Evolutionary conservation across 108 stramenopile genomes (phyloP).

Genomic region (Cyclotella sp.): DNA sequence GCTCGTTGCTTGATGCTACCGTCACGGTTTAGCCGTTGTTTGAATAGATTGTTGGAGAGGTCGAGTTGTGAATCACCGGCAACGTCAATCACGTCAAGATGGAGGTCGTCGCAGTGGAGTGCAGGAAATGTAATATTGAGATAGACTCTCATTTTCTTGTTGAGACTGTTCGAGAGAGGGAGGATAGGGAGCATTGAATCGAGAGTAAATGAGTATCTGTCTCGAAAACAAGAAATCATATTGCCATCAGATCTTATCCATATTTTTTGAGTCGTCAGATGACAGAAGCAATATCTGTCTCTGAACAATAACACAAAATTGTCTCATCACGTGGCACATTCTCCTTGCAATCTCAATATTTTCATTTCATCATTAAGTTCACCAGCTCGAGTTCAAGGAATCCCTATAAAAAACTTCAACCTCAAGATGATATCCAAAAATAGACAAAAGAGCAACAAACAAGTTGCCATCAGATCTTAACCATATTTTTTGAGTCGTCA

Average conservation of each 20-base stretch:
- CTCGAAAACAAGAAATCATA: neutral
- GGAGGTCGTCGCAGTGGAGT: conserved; percentile 93
- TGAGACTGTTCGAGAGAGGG: conserved; percentile 48
- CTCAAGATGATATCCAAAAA: too few species aligned
- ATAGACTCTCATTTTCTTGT: conserved; percentile 89
- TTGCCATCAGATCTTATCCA: conserved; percentile 34
- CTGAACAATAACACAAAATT: conserved; percentile 19
- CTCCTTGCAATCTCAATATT: neutral
- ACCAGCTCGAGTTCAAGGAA: too few species aligned
- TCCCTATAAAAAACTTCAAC: too few species aligned
- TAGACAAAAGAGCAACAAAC: neutral
- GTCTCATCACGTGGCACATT: conserved; percentile 7
- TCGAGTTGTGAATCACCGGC: conserved; percentile 97
- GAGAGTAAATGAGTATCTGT: neutral
- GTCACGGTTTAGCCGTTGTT: conserved; percentile 56
- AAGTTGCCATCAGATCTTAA: conserved; percentile 26
- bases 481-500: conserved; percentile 29
- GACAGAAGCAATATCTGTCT: conserved; percentile 27
- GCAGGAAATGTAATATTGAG: conserved; percentile 97
- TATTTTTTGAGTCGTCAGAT: conserved; percentile 18
- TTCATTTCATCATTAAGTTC: too few species aligned
- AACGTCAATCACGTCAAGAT: conserved; percentile 98
- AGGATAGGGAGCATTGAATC: neutral
- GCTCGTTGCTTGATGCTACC: conserved; percentile 7
- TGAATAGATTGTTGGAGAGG: conserved; percentile 84